Evolutionary conservation across 805 yeast genomes (phyloP), one percentile per base, ranked within the genome.

Genomic region (Aciculoconidium aculeatum): DNA sequence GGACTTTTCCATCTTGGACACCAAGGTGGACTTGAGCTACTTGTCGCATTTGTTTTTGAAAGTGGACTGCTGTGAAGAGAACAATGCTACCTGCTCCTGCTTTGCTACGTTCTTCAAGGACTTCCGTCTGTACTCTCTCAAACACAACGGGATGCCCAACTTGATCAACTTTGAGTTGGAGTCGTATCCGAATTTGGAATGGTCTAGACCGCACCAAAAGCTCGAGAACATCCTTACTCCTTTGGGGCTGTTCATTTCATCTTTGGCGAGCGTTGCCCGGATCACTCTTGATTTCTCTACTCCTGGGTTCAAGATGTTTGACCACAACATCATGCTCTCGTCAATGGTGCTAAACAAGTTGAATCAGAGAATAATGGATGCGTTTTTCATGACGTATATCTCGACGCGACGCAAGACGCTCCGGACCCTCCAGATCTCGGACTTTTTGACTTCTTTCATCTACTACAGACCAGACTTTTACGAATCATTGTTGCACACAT

Each of bases 291-390:
- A 57, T 35, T 52, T 57, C 32, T 48, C 58, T 4, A 55, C 63
- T 0, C 58, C 58, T 2, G 57, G 59, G 3, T 56, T 54, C 37
- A 59, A 59, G 34, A 59, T 56, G 61, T 57, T 55, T 42, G 61
- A 48, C 27, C 44, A 40, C 28, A 45, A 42, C n/a, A 41, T 49
- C 37, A 53, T 51, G 7, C 45, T 57, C 52, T 42, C 61, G 11
- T 49, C 54, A 19, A 12, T 20, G 12, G 35, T 49, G n/a, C 42
- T 58, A 30, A 57, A 58, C 36, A 44, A 54, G 33, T 35, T 57
- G 26, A 57, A 57, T 38, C 56, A 55, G 31, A 38, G 55, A 24
- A 37, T 58, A 8, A 55, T 59, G 49, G 61, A 56, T 30, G 55
- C 61, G n/a, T 58, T 59, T 21, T 55, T 59, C 31, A 35, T 53